Conservation (phyloP, 768 basidiomycete genomes). For the Megacollybia marginata region DNA sequence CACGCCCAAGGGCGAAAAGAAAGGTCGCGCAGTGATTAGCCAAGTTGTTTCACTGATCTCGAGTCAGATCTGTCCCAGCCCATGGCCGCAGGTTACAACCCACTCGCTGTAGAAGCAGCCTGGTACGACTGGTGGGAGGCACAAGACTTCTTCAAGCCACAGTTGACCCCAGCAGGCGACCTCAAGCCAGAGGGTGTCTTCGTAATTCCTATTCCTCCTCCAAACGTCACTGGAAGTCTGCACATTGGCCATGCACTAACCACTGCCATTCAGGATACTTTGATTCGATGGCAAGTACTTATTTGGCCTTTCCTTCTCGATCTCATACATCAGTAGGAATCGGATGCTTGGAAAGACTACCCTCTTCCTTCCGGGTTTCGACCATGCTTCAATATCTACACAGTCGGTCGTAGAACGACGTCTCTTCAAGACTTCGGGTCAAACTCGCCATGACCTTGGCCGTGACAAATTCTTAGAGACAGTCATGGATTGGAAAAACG, state of each 20-base stretch:
- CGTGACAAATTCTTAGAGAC: slow-evolving; percentile 85
- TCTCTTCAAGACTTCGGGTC: slow-evolving; percentile 72
- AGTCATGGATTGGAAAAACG: slow-evolving; percentile 96
- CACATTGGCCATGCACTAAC: slow-evolving; percentile 96
- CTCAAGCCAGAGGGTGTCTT: slow-evolving; percentile 63
- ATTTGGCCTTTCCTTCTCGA: not conserved
- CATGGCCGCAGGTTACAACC: slow-evolving; percentile 93
- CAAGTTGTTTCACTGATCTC: not conserved
- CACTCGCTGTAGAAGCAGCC: slow-evolving; percentile 86
- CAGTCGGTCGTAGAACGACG: slow-evolving; percentile 97
- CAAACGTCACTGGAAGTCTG: slow-evolving; percentile 92
- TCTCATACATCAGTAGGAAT: slow-evolving; percentile 48
- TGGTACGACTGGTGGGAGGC: slow-evolving; percentile 99
- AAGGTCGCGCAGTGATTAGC: slow-evolving; percentile 45
- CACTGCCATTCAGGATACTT: slow-evolving; percentile 80
- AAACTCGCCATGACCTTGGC: slow-evolving; percentile 90
- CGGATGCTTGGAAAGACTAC: slow-evolving; percentile 93
- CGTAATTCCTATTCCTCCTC: slow-evolving; percentile 86
- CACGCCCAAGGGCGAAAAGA: slow-evolving; percentile 89
- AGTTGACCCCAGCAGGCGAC: slow-evolving; percentile 47
- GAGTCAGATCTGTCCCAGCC: slow-evolving; percentile 70
- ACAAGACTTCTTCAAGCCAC: slow-evolving; percentile 86
- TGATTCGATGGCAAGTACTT: slow-evolving; percentile 77
- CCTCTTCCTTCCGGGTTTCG: slow-evolving; percentile 89
- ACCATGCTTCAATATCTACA: slow-evolving; percentile 97